phyloP scores from a whole-genome alignment of 345 rosid species.

The Bruguiera gymnorhiza region DNA sequence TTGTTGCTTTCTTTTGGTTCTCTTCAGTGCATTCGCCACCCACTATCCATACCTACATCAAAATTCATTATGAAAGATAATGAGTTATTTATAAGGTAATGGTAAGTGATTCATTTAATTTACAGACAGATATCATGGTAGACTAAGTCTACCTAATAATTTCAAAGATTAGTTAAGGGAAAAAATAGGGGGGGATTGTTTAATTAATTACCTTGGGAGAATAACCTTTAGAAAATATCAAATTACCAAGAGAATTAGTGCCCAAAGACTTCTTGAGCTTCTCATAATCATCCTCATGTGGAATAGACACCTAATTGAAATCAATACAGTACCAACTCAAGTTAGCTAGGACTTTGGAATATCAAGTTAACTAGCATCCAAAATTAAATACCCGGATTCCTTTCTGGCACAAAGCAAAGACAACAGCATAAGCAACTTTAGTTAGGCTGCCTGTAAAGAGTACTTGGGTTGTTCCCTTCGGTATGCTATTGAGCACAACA shows the following conservation, averaged over 20 bases:
- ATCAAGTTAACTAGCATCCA: neutral
- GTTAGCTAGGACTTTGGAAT: neutral
- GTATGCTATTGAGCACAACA: constrained; percentile 51
- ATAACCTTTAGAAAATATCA: constrained; percentile 33
- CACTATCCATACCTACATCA: constrained; percentile 54
- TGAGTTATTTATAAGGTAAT: too few relatives aligned
- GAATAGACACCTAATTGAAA: constrained; percentile 36
- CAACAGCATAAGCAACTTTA: constrained; percentile 55
- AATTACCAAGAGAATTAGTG: constrained; percentile 14
- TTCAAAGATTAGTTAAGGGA: neutral
- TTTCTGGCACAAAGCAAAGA: constrained; percentile 38
- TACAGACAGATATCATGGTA: too few relatives aligned
- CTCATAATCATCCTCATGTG: constrained; percentile 37
- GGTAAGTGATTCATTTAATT: too few relatives aligned
- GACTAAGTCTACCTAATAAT: too few relatives aligned
- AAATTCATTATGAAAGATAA: neutral
- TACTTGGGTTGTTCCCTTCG: constrained; percentile 47
- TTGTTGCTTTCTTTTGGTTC: constrained; percentile 50
- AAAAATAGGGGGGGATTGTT: neutral
- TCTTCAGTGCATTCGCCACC: constrained; percentile 47
- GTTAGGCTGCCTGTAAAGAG: constrained; percentile 41
- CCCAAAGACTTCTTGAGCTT: constrained; percentile 36
- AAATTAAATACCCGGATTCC: constrained; percentile 43
- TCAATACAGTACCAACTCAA: too few relatives aligned
- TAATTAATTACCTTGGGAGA: constrained; percentile 36